These are phyloP conservation scores for Wickerhamomyces canadensis DNA, from an alignment of 805 yeast genomes.

Conservation along the genomic window DNA sequence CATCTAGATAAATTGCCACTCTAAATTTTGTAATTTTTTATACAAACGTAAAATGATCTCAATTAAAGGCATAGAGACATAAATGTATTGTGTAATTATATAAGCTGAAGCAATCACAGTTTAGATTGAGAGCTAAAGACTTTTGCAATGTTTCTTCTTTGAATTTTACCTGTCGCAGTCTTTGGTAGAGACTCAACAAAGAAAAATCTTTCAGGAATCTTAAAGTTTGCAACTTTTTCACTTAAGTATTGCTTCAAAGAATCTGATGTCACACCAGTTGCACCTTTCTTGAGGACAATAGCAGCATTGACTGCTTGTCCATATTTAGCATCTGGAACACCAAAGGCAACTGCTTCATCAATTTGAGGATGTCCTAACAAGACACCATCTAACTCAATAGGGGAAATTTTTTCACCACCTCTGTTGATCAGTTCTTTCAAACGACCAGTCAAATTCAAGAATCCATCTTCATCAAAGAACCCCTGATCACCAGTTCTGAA, in stretches of 20 bases:
- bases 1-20: too few species aligned
- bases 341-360: constrained; percentile 66
- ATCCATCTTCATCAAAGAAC: constrained; percentile 50
- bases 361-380: constrained; percentile 58
- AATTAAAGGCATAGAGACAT: too few species aligned
- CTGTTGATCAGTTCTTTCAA: constrained; percentile 70
- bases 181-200: constrained; percentile 62
- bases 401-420: constrained; percentile 76
- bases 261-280: constrained; percentile 27
- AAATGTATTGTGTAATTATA: too few species aligned
- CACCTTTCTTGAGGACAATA: constrained; percentile 45
- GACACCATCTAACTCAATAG: constrained; percentile 61
- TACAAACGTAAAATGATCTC: too few species aligned
- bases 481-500: constrained; percentile 84
- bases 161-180: constrained; percentile 76
- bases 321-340: constrained; percentile 59
- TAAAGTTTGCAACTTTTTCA: constrained; percentile 47
- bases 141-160: constrained; percentile 56
- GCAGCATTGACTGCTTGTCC: constrained; percentile 73
- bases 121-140: constrained; percentile 37
- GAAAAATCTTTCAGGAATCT: constrained; percentile 53
- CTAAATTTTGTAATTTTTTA: too few species aligned
- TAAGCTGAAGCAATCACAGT: too few species aligned
- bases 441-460: constrained; percentile 60
- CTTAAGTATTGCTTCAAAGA: constrained; percentile 44